Base-by-base conservation (phyloP, 2,329 filamentous ascomycete species). In the Falciphora oryzae region DNA sequence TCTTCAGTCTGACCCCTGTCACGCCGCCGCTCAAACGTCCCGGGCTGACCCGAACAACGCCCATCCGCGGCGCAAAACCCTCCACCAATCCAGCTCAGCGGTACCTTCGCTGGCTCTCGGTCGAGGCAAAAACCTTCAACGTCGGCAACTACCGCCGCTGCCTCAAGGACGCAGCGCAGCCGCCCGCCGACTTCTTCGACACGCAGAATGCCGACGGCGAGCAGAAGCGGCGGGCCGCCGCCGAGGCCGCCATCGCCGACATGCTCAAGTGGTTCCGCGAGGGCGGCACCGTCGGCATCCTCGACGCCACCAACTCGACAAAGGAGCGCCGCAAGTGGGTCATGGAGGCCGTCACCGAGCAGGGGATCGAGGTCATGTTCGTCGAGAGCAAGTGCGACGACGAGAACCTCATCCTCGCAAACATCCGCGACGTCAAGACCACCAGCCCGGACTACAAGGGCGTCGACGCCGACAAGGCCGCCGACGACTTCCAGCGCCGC, bases 311-410 rank as follows among this genome's bases (percentile, higher is more conserved):
- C 67, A 99, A 99, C 78, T 96, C 92, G 10, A 98, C 95, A 67
- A 96, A 96, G 75, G 83, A 87, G 59, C 88, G 95, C 58, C 89
- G 95, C 68, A 87, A 89, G 73, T 99, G 95, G 95, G 95, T 99
- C 72, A 83, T 92, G 70, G 89, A 97, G 67, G 84, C 85, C 61
- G 95, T 93, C 75, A 81, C 84, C 10, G 82, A 84, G 16, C 88
- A 94, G 69, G 88, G 88, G 64, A 89, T 98, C 66, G 93, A 97
- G 74, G 93, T 96, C 13, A 81, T 99, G 61, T 99, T 96, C 71
- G 95, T 99, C 61, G 95, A 99, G 81, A 96, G 92, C 70, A 96
- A 95, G 75, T 99, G 95, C 75, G 94, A 99, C 73, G 89, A 97
- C 70, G 93, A 98, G 75, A 90, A 94, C 59, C 81, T 98, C 69